Conservation (phyloP, 1,139 yeast genomes). For the Geotrichum siamense region DNA sequence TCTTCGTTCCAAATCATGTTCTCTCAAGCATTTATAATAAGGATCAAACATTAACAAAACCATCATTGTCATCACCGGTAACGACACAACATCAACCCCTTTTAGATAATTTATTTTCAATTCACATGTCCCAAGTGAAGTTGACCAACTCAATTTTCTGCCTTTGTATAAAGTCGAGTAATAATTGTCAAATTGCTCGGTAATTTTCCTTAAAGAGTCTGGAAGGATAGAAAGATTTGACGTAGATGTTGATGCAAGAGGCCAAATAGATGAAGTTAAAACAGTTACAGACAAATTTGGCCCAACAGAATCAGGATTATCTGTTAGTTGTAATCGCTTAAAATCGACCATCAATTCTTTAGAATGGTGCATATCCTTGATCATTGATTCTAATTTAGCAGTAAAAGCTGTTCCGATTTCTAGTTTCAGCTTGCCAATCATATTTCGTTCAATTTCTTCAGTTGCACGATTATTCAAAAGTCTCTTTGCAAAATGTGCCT, state of each 20-base stretch:
- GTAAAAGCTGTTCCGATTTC: slow-evolving; percentile 80
- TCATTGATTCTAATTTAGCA: slow-evolving; percentile 81
- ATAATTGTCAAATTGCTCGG: slow-evolving; percentile 40
- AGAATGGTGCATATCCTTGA: slow-evolving; percentile 66
- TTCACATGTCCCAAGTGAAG: slow-evolving; percentile 71
- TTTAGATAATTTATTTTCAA: slow-evolving; percentile 45
- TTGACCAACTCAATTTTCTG: slow-evolving; percentile 74
- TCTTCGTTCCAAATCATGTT: slow-evolving; percentile 57
- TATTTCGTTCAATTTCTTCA: slow-evolving; percentile 59
- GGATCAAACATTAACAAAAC: slow-evolving; percentile 62
- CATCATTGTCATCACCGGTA: slow-evolving; percentile 75
- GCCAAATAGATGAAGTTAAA: slow-evolving; percentile 54
- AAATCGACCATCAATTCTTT: slow-evolving; percentile 50
- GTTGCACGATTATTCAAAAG: slow-evolving; percentile 50
- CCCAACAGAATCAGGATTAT: slow-evolving; percentile 22
- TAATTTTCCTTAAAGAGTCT: slow-evolving; percentile 39
- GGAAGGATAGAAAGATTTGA: slow-evolving; percentile 52
- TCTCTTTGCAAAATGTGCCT: slow-evolving; percentile 83
- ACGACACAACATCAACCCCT: slow-evolving; percentile 67
- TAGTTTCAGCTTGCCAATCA: slow-evolving; percentile 63
- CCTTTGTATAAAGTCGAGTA: slow-evolving; percentile 64
- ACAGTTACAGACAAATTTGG: slow-evolving; percentile 45
- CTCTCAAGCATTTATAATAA: slow-evolving; percentile 45
- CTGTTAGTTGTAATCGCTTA: slow-evolving; percentile 16
- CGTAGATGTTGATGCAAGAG: slow-evolving; percentile 49